A percentile compares a stretch with the other conserved stretches of the same genome.
phyloP scores from a whole-genome alignment of 306 rosid genomes.

The Crataegus laevigata region DNA sequence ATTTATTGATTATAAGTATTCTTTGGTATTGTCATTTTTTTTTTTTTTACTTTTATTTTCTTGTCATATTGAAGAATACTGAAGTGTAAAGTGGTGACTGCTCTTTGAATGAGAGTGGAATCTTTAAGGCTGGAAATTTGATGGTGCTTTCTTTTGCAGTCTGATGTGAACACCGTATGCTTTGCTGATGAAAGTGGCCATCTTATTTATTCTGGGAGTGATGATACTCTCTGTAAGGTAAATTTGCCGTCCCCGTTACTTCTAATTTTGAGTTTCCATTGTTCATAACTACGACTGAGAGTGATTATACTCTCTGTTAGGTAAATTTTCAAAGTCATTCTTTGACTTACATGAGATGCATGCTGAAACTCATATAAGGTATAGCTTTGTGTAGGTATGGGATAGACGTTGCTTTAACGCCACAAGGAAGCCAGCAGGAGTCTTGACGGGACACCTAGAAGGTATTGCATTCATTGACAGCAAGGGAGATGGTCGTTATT shows the following conservation, averaged over 20 bases:
- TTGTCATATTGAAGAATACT: background rate
- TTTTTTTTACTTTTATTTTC: background rate
- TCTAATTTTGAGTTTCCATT: background rate
- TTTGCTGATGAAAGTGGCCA: slow-evolving; percentile 89
- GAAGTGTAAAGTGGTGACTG: background rate
- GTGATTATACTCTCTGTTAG: slow-evolving; percentile 85
- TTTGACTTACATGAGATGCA: background rate
- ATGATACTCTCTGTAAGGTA: slow-evolving; percentile 89
- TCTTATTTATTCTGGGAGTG: slow-evolving; percentile 92
- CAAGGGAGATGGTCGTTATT: slow-evolving; percentile 86
- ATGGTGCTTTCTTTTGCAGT: slow-evolving; percentile 43
- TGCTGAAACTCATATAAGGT: background rate
- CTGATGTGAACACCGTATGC: slow-evolving; percentile 93
- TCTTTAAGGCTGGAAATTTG: background rate
- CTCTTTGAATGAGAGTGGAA: background rate
- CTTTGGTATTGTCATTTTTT: background rate
- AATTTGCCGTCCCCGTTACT: background rate
- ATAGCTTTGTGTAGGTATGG: slow-evolving; percentile 64
- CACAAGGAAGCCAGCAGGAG: slow-evolving; percentile 66
- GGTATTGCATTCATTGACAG: slow-evolving; percentile 84
- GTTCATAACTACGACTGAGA: slow-evolving; percentile 23
- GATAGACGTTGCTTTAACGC: slow-evolving; percentile 77
- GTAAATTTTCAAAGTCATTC: slow-evolving; percentile 27
- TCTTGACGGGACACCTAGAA: slow-evolving; percentile 77
- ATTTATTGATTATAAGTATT: background rate